Evolutionary conservation across 257 asterid species (phyloP).

Genomic region (Lycium ferocissimum): DNA sequence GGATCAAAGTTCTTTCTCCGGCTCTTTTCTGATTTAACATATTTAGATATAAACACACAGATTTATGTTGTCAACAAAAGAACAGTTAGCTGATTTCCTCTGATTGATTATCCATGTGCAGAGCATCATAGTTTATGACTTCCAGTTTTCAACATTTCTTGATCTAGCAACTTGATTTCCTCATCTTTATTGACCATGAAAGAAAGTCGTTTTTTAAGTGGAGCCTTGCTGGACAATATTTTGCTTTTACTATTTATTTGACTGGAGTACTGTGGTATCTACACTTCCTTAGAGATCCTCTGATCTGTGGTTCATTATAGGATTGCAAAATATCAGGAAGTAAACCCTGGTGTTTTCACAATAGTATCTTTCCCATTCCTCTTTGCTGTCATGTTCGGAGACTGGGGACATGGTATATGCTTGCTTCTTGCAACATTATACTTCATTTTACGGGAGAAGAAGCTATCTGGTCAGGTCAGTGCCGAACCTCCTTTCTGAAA

Average conservation of each 20-base stretch:
- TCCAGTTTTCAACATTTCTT: slow-evolving; percentile 10
- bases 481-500: background rate
- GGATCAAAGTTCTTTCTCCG: background rate
- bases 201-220: background rate
- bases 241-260: slow-evolving; percentile 17
- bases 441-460: slow-evolving; percentile 58
- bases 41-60: background rate
- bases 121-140: background rate
- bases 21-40: slow-evolving; percentile 23
- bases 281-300: slow-evolving; percentile 23
- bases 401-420: slow-evolving; percentile 80
- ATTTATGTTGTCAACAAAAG: background rate
- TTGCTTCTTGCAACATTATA: slow-evolving; percentile 59
- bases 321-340: slow-evolving; percentile 72
- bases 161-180: background rate
- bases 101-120: background rate
- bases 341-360: slow-evolving; percentile 68
- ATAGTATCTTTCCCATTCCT: slow-evolving; percentile 69
- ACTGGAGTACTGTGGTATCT: slow-evolving; percentile 16
- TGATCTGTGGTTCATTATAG: slow-evolving; percentile 37
- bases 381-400: slow-evolving; percentile 77
- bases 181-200: slow-evolving; percentile 10
- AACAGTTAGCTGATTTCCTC: slow-evolving; percentile 11
- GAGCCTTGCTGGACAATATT: background rate
- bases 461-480: slow-evolving; percentile 60